These are phyloP conservation scores for barley (Hordeum vulgare) DNA, from an alignment of 176 grass and related monocot genomes.

Conservation along the genomic window DNA sequence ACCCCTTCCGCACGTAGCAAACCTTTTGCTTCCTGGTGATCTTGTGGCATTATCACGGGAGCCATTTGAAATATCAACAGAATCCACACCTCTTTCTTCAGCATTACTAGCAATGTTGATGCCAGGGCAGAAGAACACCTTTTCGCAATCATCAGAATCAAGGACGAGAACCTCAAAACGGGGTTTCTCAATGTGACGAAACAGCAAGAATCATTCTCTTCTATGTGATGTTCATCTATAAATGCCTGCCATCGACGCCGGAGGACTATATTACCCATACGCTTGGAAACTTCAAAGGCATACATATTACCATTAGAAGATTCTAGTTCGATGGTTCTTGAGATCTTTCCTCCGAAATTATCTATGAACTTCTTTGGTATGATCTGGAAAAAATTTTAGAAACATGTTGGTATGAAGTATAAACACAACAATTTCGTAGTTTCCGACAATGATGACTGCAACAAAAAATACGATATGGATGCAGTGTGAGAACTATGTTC, in stretches of 20 bases:
- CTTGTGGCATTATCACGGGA: neutral
- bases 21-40: neutral
- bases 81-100: neutral
- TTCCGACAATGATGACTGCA: neutral
- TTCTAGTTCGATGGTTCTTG: slow-evolving; percentile 12
- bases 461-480: neutral
- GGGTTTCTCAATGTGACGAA: slow-evolving; percentile 15
- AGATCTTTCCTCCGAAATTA: slow-evolving; percentile 20
- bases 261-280: neutral
- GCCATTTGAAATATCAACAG: neutral
- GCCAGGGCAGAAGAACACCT: neutral
- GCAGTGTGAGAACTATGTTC: neutral
- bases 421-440: neutral
- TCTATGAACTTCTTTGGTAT: slow-evolving; percentile 34
- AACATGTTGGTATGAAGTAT: neutral
- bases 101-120: neutral
- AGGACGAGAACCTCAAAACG: slow-evolving; percentile 29
- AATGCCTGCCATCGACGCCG: slow-evolving; percentile 27
- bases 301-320: slow-evolving; percentile 12
- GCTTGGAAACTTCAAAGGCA: slow-evolving; percentile 2
- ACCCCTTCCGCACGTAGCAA: neutral
- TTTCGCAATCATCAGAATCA: slow-evolving; percentile 15
- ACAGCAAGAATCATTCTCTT: slow-evolving; percentile 25
- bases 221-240: slow-evolving; percentile 1
- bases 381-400: neutral